A percentile compares a stretch with the other conserved stretches of the same genome.
phyloP scores from a whole-genome alignment of 164 flowering plant genomes.

The Piper betle region DNA sequence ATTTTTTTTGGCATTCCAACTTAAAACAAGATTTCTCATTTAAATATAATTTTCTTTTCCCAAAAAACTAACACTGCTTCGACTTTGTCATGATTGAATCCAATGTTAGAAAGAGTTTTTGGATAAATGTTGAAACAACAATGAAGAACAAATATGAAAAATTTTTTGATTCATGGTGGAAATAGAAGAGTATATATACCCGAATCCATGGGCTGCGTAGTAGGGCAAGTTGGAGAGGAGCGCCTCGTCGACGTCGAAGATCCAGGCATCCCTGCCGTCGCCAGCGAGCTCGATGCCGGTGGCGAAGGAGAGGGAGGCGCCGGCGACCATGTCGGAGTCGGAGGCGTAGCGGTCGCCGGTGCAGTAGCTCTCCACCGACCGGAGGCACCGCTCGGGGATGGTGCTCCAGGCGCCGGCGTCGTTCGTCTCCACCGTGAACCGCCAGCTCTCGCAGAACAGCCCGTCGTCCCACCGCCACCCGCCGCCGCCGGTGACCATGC shows the following conservation, averaged over 20 bases:
- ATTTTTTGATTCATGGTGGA: neutral
- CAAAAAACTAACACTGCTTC: no score
- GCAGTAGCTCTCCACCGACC: conserved; percentile 46
- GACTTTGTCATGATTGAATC: no score
- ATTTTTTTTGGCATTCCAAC: no score
- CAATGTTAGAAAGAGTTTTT: no score
- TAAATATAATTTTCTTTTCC: no score
- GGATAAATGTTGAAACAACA: no score
- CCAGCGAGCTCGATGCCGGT: conserved; percentile 25
- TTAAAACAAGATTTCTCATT: no score
- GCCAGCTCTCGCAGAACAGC: conserved; percentile 69
- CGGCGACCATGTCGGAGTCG: conserved; percentile 46
- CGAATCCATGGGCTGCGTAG: conserved; percentile 41
- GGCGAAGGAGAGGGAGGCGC: conserved; percentile 29
- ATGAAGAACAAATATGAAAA: neutral
- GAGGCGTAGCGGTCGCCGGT: conserved; percentile 40
- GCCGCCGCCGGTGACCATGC: neutral
- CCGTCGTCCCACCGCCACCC: neutral
- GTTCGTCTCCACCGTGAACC: conserved; percentile 65
- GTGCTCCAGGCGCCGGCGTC: conserved; percentile 47
- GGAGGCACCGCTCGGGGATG: conserved; percentile 39
- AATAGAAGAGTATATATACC: conserved; percentile 26
- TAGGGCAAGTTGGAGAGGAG: conserved; percentile 65
- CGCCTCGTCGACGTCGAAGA: conserved; percentile 89
- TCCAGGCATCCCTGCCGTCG: conserved; percentile 70